Evolutionary conservation across 2,329 filamentous ascomycete species (phyloP), one percentile per base, ranked within the genome.

Genomic region (Rosellinia necatrix): DNA sequence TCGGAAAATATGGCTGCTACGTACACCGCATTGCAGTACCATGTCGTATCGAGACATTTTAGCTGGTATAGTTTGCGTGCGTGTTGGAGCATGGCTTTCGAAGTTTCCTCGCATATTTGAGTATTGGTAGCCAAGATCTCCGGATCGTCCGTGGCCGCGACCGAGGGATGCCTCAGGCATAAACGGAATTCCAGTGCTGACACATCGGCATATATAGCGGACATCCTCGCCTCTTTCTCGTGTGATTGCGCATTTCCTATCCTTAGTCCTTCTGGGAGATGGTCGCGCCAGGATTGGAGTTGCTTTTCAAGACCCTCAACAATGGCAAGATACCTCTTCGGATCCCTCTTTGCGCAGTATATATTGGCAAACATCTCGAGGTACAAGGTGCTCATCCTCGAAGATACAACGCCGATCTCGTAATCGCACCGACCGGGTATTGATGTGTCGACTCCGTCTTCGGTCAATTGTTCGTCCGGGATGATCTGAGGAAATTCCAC

Each of bases 331-430:
- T 94, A 93, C 29, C 77, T 79, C n/a, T 75, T 78, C 1, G 85
- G 77, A 37, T 86, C 82, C 47, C 83, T 79, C 27, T 82, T 81
- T 9, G 90, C 83, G 38, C 87, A 82, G 73, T 93, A 92, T n/a
- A 96, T 81, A 34, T 84, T 87, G 63, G 84, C 82, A 70, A 88
- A 92, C 72, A 96, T 82, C 58, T 92, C 87, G 67, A 91, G 81
- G 61, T 85, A 86, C 15, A 90, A 77, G 2, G 85, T 83, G 0
- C 85, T 76, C 44, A 89, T 78, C 62, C 85, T 88, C 69, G 86
- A 86, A 19, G 80, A 82, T 44, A 83, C 80, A 12, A 92, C 77
- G 5, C 85, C 89, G 21, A 89, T 81, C 46, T 84, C 78, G 66
- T 87, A 92, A 1, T 79, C 79, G 68, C 89, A 93, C 40, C 82